Evolutionary conservation across 169 alveolate genomes (phyloP).

Genomic region (Eimeria nieschulzi): DNA sequence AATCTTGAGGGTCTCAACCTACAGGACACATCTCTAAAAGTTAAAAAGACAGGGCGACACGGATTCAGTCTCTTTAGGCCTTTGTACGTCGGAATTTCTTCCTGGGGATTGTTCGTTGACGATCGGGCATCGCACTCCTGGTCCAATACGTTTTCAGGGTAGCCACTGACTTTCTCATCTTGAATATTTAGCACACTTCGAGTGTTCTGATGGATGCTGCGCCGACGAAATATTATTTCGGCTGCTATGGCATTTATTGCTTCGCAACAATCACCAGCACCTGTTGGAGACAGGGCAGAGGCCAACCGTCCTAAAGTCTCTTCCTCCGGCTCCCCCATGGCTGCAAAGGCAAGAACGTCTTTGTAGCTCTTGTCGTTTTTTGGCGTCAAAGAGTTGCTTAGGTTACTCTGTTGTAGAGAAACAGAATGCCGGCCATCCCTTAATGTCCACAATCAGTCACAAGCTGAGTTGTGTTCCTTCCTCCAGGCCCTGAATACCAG

Average conservation of each 20-base stretch:
- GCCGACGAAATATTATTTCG: constrained; percentile 33
- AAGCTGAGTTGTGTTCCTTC: no score
- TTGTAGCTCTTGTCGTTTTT: not conserved
- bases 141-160: not conserved
- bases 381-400: no score
- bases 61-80: constrained; percentile 23
- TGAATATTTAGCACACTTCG: constrained; percentile 3
- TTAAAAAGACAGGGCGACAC: constrained; percentile 27
- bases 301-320: constrained; percentile 46
- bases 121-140: constrained; percentile 3
- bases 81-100: constrained; percentile 29
- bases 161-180: constrained; percentile 4
- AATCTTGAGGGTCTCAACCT: constrained; percentile 2
- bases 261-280: constrained; percentile 65
- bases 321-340: constrained; percentile 45
- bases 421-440: no score
- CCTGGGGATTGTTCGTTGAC: not conserved
- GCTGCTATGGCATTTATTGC: constrained; percentile 51
- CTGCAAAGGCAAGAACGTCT: not conserved
- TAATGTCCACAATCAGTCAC: no score
- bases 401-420: no score
- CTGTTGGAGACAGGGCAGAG: constrained; percentile 50
- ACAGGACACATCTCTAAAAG: constrained; percentile 41
- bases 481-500: no score
- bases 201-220: constrained; percentile 15